Evolutionary conservation across 176 grass and related monocot genomes (phyloP).

Genomic region (Panicum miliaceum): DNA sequence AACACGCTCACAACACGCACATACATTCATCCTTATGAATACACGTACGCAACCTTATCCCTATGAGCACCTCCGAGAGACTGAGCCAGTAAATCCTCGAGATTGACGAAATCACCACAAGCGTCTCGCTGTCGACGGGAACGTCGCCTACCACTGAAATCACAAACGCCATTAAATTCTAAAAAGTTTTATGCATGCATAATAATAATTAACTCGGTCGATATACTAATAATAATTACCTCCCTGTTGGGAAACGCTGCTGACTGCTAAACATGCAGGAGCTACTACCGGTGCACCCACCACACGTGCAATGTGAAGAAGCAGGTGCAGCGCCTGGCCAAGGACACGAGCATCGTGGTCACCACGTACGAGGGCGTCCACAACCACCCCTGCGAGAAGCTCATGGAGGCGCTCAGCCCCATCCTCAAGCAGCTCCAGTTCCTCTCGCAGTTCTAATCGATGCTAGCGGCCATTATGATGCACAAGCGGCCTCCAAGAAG

Average conservation of each 20-base stretch:
- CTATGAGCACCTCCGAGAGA: no score
- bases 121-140: no score
- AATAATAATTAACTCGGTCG: background rate
- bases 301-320: conserved; percentile 94
- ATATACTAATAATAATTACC: background rate
- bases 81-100: no score
- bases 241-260: background rate
- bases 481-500: background rate
- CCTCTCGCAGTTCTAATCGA: conserved; percentile 62
- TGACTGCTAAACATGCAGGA: conserved; percentile 46
- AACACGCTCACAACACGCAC: no score
- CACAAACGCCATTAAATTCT: no score
- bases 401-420: conserved; percentile 83
- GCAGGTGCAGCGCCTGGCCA: conserved; percentile 85
- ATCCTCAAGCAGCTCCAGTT: conserved; percentile 86
- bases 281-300: conserved; percentile 93
- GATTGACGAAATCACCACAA: no score
- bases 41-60: no score
- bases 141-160: no score
- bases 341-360: conserved; percentile 83
- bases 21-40: no score
- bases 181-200: background rate
- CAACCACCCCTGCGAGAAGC: conserved; percentile 90
- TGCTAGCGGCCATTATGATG: background rate
- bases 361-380: conserved; percentile 93